Evolutionary conservation across 805 yeast species (phyloP).

Genomic region (Sugiyamaella americana): DNA sequence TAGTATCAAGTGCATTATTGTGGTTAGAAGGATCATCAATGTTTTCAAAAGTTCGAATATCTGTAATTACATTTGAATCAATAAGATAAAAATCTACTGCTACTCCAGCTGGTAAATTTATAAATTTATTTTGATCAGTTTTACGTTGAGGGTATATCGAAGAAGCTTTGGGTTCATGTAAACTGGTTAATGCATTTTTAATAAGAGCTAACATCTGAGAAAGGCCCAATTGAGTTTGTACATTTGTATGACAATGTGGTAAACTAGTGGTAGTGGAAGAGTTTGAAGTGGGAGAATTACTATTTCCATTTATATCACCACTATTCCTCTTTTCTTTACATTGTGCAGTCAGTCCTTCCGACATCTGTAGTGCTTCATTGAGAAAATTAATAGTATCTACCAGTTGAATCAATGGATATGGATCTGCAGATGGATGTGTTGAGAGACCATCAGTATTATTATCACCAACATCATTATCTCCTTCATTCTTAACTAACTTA

Average conservation of each 20-base stretch:
- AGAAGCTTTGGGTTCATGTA: slow-evolving; percentile 12
- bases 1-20: not conserved
- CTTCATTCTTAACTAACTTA: slow-evolving; percentile 4
- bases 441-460: not conserved
- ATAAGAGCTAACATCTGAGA: not conserved
- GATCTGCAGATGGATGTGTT: not conserved
- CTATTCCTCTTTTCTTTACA: too few species aligned
- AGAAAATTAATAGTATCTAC: slow-evolving; percentile 18
- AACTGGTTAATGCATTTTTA: slow-evolving; percentile 9
- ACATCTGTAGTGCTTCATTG: slow-evolving; percentile 9
- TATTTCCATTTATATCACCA: too few species aligned
- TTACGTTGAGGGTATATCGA: slow-evolving; percentile 13
- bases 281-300: too few species aligned
- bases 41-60: slow-evolving; percentile 16
- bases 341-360: not conserved
- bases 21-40: slow-evolving; percentile 6
- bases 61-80: slow-evolving; percentile 19
- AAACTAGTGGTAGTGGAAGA: too few species aligned
- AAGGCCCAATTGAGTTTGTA: slow-evolving; percentile 2
- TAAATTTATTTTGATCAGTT: slow-evolving; percentile 9
- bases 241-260: not conserved
- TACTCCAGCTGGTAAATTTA: slow-evolving; percentile 14
- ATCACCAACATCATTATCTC: not conserved
- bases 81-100: slow-evolving; percentile 19
- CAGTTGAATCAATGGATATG: slow-evolving; percentile 15